These are phyloP conservation scores for Vanrija humicola DNA, from an alignment of 1,284 basidiomycete genomes.

Conservation along the genomic window DNA sequence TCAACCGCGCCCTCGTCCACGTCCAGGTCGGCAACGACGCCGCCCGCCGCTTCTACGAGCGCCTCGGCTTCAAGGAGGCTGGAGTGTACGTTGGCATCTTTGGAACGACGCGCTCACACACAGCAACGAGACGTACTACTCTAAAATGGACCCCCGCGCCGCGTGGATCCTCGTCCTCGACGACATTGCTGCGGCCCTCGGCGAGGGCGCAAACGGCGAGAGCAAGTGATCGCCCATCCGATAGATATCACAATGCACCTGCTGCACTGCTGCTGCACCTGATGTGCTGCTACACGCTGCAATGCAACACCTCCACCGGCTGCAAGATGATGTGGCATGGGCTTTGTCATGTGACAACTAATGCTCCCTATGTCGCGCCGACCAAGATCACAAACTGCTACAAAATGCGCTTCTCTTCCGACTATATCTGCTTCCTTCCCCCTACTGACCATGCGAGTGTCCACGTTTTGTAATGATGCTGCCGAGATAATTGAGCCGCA, in stretches of 20 bases:
- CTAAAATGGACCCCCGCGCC: slow-evolving; percentile 41
- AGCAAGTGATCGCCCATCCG: neutral
- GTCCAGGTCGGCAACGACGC: slow-evolving; percentile 45
- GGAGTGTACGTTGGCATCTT: slow-evolving; percentile 31
- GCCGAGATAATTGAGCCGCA: neutral
- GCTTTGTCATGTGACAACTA: no score
- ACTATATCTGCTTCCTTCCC: neutral
- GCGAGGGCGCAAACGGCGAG: slow-evolving; percentile 24
- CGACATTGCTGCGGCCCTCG: slow-evolving; percentile 34
- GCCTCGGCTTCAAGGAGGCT: slow-evolving; percentile 42
- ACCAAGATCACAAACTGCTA: neutral
- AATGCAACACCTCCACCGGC: neutral
- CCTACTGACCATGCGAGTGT: neutral
- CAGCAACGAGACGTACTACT: slow-evolving; percentile 43
- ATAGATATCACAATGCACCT: neutral
- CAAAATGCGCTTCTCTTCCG: neutral
- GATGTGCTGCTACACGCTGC: no score
- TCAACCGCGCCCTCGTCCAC: slow-evolving; percentile 40
- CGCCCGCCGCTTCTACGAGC: slow-evolving; percentile 46
- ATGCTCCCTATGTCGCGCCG: neutral
- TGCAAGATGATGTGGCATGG: neutral
- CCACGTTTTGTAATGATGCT: neutral
- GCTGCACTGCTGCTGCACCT: neutral
- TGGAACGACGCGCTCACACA: neutral
- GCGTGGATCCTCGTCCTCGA: slow-evolving; percentile 45